Percentiles rank a stretch among this genome's conserved stretches.
These are phyloP conservation scores for Begonia fuchsioides DNA, from an alignment of 306 rosid species.

Conservation along the genomic window DNA sequence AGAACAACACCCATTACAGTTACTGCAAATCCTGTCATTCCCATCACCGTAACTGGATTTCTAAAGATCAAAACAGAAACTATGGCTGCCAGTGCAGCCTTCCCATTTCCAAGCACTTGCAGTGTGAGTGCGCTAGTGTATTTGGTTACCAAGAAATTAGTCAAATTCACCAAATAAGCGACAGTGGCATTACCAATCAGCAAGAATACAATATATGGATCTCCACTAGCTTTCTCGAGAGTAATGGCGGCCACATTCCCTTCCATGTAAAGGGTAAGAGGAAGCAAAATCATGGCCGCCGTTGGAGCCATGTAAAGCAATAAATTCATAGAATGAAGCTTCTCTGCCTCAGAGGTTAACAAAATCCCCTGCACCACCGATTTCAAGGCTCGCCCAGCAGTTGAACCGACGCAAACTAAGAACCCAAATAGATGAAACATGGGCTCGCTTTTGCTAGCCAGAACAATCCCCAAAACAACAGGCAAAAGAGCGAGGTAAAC, in stretches of 20 bases:
- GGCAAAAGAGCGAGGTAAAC: constrained; percentile 48
- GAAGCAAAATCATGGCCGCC: no score
- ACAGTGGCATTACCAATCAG: constrained; percentile 56
- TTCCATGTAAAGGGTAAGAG: constrained; percentile 50
- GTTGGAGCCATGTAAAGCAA: no score
- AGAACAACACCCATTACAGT: constrained; percentile 60
- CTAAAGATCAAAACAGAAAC: constrained; percentile 58
- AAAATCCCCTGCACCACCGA: no score
- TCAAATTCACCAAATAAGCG: no score
- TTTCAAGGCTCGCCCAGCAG: no score
- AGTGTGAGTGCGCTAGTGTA: constrained; percentile 60
- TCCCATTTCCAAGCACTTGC: constrained; percentile 58
- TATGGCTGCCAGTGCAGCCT: constrained; percentile 55
- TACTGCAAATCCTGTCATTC: constrained; percentile 41
- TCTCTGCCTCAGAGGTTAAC: constrained; percentile 46
- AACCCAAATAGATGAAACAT: no score
- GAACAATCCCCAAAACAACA: constrained; percentile 52
- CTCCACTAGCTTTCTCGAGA: no score
- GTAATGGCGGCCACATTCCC: constrained; percentile 32
- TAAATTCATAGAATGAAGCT: constrained; percentile 62
- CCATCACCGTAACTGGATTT: constrained; percentile 57
- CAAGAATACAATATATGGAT: constrained; percentile 32
- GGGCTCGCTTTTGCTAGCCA: constrained; percentile 55
- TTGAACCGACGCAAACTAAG: no score
- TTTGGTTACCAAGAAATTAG: constrained; percentile 52